Evolutionary conservation across 371 early-diverging fungal genomes (phyloP).

Genomic region (Mucor piriformis): DNA sequence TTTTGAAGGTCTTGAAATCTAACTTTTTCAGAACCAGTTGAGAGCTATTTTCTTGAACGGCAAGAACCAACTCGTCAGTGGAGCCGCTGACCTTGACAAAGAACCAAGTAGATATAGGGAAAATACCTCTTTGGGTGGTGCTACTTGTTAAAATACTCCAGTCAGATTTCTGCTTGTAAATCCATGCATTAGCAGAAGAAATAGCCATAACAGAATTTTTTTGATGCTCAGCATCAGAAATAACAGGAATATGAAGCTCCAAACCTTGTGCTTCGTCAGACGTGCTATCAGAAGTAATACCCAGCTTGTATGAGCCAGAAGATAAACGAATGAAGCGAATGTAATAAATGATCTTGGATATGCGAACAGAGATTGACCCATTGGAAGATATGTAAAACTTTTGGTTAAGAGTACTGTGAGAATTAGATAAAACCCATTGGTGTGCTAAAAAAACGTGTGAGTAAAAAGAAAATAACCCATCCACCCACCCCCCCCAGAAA

Average conservation of each 20-base stretch:
- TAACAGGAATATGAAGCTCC: slow-evolving; percentile 38
- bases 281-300: slow-evolving; percentile 23
- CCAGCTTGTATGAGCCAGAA: slow-evolving; percentile 14
- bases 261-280: slow-evolving; percentile 23
- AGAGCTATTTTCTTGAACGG: slow-evolving; percentile 22
- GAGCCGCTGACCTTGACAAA: slow-evolving; percentile 38
- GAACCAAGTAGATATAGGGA: slow-evolving; percentile 45
- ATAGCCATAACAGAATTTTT: slow-evolving; percentile 18
- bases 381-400: slow-evolving; percentile 31
- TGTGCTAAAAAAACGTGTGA: slow-evolving; percentile 24
- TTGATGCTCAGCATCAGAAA: slow-evolving; percentile 30
- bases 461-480: background rate
- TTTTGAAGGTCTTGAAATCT: slow-evolving; percentile 32
- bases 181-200: slow-evolving; percentile 25
- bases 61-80: slow-evolving; percentile 32
- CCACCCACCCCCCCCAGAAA: too few relatives aligned
- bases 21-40: slow-evolving; percentile 32
- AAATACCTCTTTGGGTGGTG: slow-evolving; percentile 31
- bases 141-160: slow-evolving; percentile 24
- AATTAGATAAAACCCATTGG: slow-evolving; percentile 39
- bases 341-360: slow-evolving; percentile 31
- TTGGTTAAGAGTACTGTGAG: slow-evolving; percentile 33
- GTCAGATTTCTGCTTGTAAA: slow-evolving; percentile 28
- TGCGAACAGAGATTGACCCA: slow-evolving; percentile 36
- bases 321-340: slow-evolving; percentile 30